Conservation (phyloP, 805 yeast species). For the Clavispora phyllophila region DNA sequence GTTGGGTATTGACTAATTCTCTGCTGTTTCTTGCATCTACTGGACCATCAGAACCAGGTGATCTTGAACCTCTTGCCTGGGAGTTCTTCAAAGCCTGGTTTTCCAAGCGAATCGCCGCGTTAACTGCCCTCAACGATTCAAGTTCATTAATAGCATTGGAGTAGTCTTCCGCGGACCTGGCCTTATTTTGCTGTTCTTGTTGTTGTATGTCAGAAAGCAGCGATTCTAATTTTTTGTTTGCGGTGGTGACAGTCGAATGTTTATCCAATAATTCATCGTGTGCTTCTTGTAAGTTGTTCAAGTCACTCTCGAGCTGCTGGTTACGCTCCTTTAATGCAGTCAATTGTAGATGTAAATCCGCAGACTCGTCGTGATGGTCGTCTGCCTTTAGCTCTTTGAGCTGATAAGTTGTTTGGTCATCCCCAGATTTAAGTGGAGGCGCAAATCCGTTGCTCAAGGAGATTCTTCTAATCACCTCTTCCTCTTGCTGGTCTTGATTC, state of each 20-base stretch:
- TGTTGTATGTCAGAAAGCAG: neutral
- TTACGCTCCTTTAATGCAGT: neutral
- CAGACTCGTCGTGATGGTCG: neutral
- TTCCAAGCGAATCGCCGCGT: constrained; percentile 33
- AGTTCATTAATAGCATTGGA: constrained; percentile 13
- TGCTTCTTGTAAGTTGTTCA: neutral
- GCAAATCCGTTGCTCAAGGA: constrained; percentile 4
- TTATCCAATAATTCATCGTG: neutral
- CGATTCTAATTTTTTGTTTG: neutral
- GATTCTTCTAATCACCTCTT: constrained; percentile 8
- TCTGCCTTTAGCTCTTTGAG: neutral
- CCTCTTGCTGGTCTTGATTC: neutral
- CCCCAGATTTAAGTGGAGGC: neutral
- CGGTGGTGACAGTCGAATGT: neutral
- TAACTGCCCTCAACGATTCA: constrained; percentile 24
- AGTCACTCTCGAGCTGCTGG: neutral
- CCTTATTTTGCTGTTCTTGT: too few species aligned
- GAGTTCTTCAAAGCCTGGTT: constrained; percentile 31
- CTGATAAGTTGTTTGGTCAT: neutral
- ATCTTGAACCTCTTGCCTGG: constrained; percentile 8
- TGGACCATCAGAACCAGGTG: neutral
- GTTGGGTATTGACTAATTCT: neutral
- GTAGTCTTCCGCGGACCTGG: too few species aligned
- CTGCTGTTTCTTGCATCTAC: neutral
- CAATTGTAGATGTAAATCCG: neutral